These are phyloP conservation scores for Fusarium nelsonii DNA, from an alignment of 2,329 filamentous ascomycete species.

Conservation along the genomic window DNA sequence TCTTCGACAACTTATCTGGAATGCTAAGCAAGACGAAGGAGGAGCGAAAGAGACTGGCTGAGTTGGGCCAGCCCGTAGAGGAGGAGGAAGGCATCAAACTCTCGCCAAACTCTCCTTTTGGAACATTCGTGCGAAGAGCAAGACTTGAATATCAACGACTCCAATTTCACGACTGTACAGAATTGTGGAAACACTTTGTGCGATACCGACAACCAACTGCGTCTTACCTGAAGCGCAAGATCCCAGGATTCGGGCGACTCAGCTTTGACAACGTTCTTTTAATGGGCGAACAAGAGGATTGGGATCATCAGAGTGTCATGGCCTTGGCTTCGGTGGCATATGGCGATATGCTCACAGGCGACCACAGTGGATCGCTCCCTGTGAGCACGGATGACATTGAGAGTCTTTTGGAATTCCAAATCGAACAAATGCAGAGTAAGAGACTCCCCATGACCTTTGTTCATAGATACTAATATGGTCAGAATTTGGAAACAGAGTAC, in stretches of 20 bases:
- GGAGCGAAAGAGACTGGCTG: conserved; percentile 67
- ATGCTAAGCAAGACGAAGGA: conserved; percentile 73
- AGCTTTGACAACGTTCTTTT: conserved; percentile 70
- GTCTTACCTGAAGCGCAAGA: conserved; percentile 71
- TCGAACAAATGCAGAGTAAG: conserved; percentile 86
- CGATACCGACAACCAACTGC: conserved; percentile 83
- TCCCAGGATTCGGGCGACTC: conserved; percentile 68
- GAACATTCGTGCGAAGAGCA: conserved; percentile 81
- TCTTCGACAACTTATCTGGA: conserved; percentile 72
- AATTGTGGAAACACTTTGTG: conserved; percentile 86
- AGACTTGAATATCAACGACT: conserved; percentile 84
- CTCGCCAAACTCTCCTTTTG: conserved; percentile 81
- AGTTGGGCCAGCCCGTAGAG: conserved; percentile 57
- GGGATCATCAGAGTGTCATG: conserved; percentile 58
- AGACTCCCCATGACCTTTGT: conserved; percentile 2
- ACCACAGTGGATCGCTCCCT: conserved; percentile 56
- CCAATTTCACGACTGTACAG: conserved; percentile 81
- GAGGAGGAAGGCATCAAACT: conserved; percentile 70
- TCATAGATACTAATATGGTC: conserved; percentile 14
- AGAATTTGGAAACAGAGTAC: conserved; percentile 83
- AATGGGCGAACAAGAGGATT: conserved; percentile 63
- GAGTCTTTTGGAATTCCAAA: conserved; percentile 85
- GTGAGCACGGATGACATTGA: conserved; percentile 86
- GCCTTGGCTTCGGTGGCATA: conserved; percentile 63
- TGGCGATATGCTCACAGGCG: conserved; percentile 64